These are phyloP conservation scores for Suhomyces anneliseae DNA, from an alignment of 1,139 yeast species.

Conservation along the genomic window DNA sequence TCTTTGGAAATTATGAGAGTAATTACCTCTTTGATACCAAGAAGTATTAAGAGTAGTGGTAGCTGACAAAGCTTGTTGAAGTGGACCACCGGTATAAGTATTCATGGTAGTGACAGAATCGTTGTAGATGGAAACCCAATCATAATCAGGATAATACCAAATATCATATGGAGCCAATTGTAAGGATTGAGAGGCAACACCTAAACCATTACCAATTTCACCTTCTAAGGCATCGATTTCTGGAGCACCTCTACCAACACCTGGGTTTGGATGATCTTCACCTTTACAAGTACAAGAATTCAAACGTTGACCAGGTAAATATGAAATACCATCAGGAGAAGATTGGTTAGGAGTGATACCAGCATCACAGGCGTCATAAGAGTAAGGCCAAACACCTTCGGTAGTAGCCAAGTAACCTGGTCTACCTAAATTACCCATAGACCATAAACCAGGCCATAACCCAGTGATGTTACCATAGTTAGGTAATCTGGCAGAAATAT, in stretches of 20 bases:
- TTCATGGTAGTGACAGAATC: slow-evolving; percentile 26
- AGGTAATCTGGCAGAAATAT: slow-evolving; percentile 70
- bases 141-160: slow-evolving; percentile 32
- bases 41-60: slow-evolving; percentile 25
- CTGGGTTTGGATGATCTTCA: slow-evolving; percentile 28
- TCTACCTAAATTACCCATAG: slow-evolving; percentile 81
- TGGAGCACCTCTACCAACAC: slow-evolving; percentile 32
- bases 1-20: slow-evolving; percentile 21
- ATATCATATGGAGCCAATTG: slow-evolving; percentile 32
- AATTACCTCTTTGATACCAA: slow-evolving; percentile 27
- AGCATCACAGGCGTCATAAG: slow-evolving; percentile 80
- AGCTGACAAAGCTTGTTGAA: slow-evolving; percentile 30
- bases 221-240: slow-evolving; percentile 33
- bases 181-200: slow-evolving; percentile 29
- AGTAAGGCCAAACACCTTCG: slow-evolving; percentile 88
- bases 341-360: slow-evolving; percentile 91
- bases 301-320: slow-evolving; percentile 74
- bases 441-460: slow-evolving; percentile 91
- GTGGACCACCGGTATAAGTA: slow-evolving; percentile 31
- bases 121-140: slow-evolving; percentile 24
- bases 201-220: slow-evolving; percentile 19
- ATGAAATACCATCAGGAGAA: slow-evolving; percentile 76
- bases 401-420: slow-evolving; percentile 80
- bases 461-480: slow-evolving; percentile 70
- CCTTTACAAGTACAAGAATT: slow-evolving; percentile 36